phyloP scores from a whole-genome alignment of 2,329 filamentous ascomycete genomes.

The Fusarium algeriense region DNA sequence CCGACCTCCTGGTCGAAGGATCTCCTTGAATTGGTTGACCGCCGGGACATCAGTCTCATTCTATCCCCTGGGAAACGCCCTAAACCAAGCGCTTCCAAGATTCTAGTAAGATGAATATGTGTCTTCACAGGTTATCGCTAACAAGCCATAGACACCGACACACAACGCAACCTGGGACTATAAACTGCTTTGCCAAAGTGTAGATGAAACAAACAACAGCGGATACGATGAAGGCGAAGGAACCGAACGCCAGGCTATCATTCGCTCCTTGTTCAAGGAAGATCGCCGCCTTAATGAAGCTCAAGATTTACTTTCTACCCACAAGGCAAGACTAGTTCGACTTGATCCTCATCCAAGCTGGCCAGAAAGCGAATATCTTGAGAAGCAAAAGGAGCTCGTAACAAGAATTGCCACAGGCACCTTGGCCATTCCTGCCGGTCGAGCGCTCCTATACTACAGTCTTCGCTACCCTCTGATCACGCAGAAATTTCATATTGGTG shows the following conservation, averaged over 20 bases:
- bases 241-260: conserved; percentile 84
- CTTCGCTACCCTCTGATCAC: conserved; percentile 89
- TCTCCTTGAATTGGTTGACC: conserved; percentile 80
- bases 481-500: conserved; percentile 88
- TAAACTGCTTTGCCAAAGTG: conserved; percentile 78
- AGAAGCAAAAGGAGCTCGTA: conserved; percentile 91
- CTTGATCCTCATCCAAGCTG: conserved; percentile 80
- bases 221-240: conserved; percentile 84
- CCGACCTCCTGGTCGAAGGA: conserved; percentile 80
- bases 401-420: conserved; percentile 89
- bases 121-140: conserved; percentile 31
- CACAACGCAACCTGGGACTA: conserved; percentile 80
- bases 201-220: conserved; percentile 69
- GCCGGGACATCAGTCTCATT: conserved; percentile 82
- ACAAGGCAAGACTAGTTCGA: conserved; percentile 81
- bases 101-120: conserved; percentile 55
- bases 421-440: conserved; percentile 87
- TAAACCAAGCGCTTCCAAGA: conserved; percentile 52
- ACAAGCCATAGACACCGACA: conserved; percentile 63
- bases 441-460: conserved; percentile 88
- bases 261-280: conserved; percentile 88
- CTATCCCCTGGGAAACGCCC: conserved; percentile 59
- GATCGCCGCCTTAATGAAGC: conserved; percentile 92
- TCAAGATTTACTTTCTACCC: conserved; percentile 84
- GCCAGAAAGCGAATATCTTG: conserved; percentile 88